Conservation (phyloP, 2,329 filamentous ascomycete genomes). For the Geosmithia morbida region DNA sequence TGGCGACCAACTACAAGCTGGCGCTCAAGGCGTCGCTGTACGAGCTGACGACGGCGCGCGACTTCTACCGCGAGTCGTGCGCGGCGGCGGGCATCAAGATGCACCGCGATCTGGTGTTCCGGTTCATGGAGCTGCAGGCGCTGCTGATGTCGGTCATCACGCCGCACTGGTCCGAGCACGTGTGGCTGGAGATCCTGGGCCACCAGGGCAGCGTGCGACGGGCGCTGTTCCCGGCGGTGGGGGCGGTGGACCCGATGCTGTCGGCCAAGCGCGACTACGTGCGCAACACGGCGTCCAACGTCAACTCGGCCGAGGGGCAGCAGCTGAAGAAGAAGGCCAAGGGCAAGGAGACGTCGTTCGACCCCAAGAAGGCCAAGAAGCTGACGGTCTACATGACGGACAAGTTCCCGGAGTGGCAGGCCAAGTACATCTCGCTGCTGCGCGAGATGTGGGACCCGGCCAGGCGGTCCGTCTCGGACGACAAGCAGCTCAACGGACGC, state of each 20-base stretch:
- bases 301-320: conserved; percentile 62
- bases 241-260: conserved; percentile 49
- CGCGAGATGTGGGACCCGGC: conserved; percentile 51
- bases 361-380: conserved; percentile 85
- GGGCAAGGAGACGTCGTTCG: conserved; percentile 73
- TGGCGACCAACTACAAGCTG: conserved; percentile 60
- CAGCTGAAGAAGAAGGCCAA: conserved; percentile 85
- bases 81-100: conserved; percentile 67
- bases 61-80: conserved; percentile 79
- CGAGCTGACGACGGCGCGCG: conserved; percentile 29
- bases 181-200: conserved; percentile 84
- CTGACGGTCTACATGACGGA: conserved; percentile 73
- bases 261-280: conserved; percentile 76
- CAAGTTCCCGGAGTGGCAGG: conserved; percentile 80
- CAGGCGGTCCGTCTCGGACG: conserved; percentile 47
- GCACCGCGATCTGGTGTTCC: conserved; percentile 65
- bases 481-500: conserved; percentile 65
- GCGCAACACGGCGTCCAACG: conserved; percentile 57
- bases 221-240: conserved; percentile 50
- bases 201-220: conserved; percentile 66
- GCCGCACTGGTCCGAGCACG: conserved; percentile 87
- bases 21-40: conserved; percentile 46
- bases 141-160: conserved; percentile 72
- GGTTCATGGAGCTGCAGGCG: conserved; percentile 78
- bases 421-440: conserved; percentile 73